Percentiles rank a stretch among this genome's conserved stretches.
Evolutionary conservation across 2,329 filamentous ascomycete species (phyloP).

Genomic region (Diaporthe sp.): DNA sequence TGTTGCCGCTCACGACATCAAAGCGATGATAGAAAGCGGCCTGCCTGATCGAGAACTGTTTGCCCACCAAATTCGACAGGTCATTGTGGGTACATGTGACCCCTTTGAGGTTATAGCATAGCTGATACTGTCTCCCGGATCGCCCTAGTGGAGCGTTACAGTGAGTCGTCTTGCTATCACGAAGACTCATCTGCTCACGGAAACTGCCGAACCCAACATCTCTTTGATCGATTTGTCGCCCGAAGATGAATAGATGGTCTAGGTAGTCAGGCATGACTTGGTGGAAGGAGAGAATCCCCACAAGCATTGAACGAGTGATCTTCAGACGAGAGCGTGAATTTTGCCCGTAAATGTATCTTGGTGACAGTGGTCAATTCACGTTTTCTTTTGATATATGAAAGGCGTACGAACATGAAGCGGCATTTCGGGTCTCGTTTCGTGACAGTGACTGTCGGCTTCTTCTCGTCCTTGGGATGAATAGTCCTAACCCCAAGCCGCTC

Average conservation of each 20-base stretch:
- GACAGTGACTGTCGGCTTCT: no score
- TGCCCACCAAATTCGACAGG: accelerated
- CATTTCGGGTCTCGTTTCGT: no score
- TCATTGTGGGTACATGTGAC: neutral
- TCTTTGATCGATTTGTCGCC: neutral
- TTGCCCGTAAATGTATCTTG: neutral
- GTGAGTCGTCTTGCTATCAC: neutral
- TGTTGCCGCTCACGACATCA: neutral
- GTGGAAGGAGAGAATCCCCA: neutral
- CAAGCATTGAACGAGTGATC: neutral
- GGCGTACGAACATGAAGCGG: no score
- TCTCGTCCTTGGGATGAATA: no score
- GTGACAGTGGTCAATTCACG: no score
- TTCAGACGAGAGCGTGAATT: neutral
- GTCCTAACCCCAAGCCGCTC: no score
- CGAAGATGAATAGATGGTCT: neutral
- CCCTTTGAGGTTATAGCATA: neutral
- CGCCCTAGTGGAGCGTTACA: no score
- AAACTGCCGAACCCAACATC: neutral
- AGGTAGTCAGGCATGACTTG: neutral
- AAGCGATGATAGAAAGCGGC: neutral
- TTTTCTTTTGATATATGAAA: no score
- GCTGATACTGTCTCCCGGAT: neutral
- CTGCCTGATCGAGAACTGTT: neutral
- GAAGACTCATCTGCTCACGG: neutral